Evolutionary conservation across 1,284 basidiomycete genomes (phyloP), one percentile per base, ranked within the genome.

Genomic region (Boletus albobrunnescens): DNA sequence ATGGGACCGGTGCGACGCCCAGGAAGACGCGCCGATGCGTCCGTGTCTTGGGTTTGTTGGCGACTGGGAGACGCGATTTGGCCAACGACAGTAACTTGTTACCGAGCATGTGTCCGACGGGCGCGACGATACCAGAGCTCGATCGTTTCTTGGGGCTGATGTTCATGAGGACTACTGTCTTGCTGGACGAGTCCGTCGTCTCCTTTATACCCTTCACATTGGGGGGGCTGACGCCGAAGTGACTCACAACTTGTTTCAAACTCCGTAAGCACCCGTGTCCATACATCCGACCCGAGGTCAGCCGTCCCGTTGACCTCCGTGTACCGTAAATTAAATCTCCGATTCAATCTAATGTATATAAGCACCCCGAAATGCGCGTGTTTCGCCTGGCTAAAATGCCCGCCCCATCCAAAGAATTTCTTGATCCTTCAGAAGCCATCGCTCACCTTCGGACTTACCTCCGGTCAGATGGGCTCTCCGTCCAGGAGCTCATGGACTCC

Each of bases 401-500:
- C 59, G 5, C 53, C 53, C 60, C 55, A 33, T 54, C 51, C 42
- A 69, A 67, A 51, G 36, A 41, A 46, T 70, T 71, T 58, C 80
- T 88, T 60, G 75, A 84, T 59, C 77, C 85, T 39, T 72, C 77
- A 36, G 66, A 71, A 50, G 93, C 93, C 41, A 60, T 94, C 46
- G 78, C 81, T 41, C 78, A 84, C 62, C 84, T 97, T 63, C 73
- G 78, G 55, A 71, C 79, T 13, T 99, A 99, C 70, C 40, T 71
- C 36, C 73, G 76, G 50, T 70, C 73, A n/a, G 96, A 99, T 79
- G 96, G 95, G 33, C 81, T 99, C 44, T 82, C 87, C 50, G 78
- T 92, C 57, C 55, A 72, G 20, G 90, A 98, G 68, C 84, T 99
- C 59, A 94, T 98, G 84, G 83, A 97, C 77, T 91, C 91, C 11